Evolutionary conservation across 2,329 filamentous ascomycete genomes (phyloP), one percentile per base, ranked within the genome.

Genomic region (Phyllosticta citriasiana): DNA sequence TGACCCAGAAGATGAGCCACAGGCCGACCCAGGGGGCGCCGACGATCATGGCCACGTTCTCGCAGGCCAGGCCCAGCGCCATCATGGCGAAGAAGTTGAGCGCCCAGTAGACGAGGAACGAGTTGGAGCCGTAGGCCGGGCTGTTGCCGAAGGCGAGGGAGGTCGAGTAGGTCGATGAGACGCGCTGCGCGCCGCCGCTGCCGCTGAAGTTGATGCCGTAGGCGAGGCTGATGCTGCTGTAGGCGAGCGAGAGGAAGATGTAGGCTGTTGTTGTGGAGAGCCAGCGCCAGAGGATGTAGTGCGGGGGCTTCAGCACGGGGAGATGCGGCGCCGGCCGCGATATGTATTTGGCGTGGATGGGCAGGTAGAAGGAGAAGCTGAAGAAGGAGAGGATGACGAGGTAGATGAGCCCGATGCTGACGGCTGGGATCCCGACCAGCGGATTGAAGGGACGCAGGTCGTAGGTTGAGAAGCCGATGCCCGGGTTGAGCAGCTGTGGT

Each of bases 311-410:
- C 0, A 87, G 76, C 0, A 83, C 81, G 1, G 82, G 82, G 2
- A 24, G 52, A 62, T 85, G 83, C 10, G 77, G 77, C 55, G 80
- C 76, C 0, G 80, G 78, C 25, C 55, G 24, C 16, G 77, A 77
- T 62, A 85, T 75, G 67, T 84, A 85, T 67, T 82, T 79, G 65
- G 78, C 79, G 69, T 88, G 84, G 14, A 86, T 81, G 0, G 84
- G 84, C 53, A 87, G 74, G 66, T 87, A 84, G 73, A 87, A 87
- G 0, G 80, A 77, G 70, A 84, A 87, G 27, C 79, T 83, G 74
- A 87, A 87, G 74, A 87, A 87, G 0, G 83, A 82, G 51, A 87
- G 77, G 66, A 88, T 87, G 66, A 88, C 87, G 1, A 87, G 73
- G 67, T 87, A 87, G 65, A 88, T 87, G 27, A 87, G 72, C 0